Evolutionary conservation across 1,284 basidiomycete species (phyloP), one percentile per base, ranked within the genome.

Genomic region (Trametes hirsuta): DNA sequence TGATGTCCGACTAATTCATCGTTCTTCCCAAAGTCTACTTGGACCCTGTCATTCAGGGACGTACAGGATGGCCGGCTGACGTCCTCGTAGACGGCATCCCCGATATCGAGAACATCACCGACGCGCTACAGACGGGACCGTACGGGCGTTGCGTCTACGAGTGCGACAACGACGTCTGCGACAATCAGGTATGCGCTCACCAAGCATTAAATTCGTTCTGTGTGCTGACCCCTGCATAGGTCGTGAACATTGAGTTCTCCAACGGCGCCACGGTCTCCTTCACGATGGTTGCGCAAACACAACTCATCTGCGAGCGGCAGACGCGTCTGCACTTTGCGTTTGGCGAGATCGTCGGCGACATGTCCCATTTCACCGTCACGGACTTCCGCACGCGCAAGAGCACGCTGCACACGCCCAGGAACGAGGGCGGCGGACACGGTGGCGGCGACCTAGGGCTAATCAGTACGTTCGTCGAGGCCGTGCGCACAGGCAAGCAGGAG

Each of bases 111-210:
- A 92, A 88, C 69, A 77, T 93, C 59, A 85, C 83, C 12, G 62
- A 44, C 18, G 69, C 64, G 21, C 61, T 67, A 36, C 53, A 59
- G 59, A 36, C 79, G 2, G 85, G 88, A 1, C 85, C 88, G n/a
- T 94, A 93, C 64, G 93, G 93, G 1, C 75, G 79, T 59, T 95
- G 93, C 67, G 92, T 93, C 6, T 95, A 94, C 71, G 91, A 94
- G 71, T 83, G 85, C 54, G 79, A 83, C 53, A 94, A 94, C 71
- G 89, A 94, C 70, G 63, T 67, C 15, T 67, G 66, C 53, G 66
- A 67, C 54, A 65, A 67, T 48, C 66, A 61, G 63, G 65, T 65
- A 49, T 30, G 30, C 53, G 48, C 50, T 11, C 35, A 3, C 47
- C 6, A 11, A 15, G 5, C 21, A 22, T 35, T n/a, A 2, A 15